Evolutionary conservation across 257 asterid species (phyloP), one percentile per base, ranked within the genome.

Genomic region (Salvia hispanica): DNA sequence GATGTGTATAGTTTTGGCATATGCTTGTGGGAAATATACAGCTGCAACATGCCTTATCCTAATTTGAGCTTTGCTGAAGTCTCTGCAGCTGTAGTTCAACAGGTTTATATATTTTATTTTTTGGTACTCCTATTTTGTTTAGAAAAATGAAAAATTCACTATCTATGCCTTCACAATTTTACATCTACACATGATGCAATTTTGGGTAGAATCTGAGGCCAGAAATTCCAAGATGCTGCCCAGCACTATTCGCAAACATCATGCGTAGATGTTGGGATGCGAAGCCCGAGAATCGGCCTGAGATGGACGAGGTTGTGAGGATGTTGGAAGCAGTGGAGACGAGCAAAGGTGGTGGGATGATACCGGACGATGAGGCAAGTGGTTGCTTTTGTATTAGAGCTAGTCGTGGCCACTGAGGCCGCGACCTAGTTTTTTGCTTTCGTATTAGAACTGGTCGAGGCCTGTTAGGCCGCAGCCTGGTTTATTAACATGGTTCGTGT

Each of bases 21-120:
- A 76, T 85, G 88, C 64, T 77, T 80, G 74, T 85, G 91, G 91
- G 88, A 85, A 74, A 82, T 85, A 62, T 82, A 85, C 73, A 82
- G 86, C 53, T 85, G 85, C 14, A 79, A 73, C 68, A 76, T 78
- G 80, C 91, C 91, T 55, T 85, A 82, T 65, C 56, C 74, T 28
- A 69, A 85, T 75, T 64, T 82, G 64, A 85, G 86, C 75, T 85
- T 85, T 8, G 88, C 86, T 3, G 88, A 85, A 21, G 81, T 82
- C 4, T 85, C 88, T 37, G 70, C 80, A 54, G 86, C 85, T 14
- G 83, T 85, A 12, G 91, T 85, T 53, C 82, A 71, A 62, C 86
- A 85, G 81, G 88, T 85, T 2, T 9, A 68, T 72, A 13, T 54
- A 66, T 44, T 51, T 12, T 40, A n/a, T 25, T 25, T 63, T 85